Evolutionary conservation across 345 rosid species (phyloP).

Genomic region (Hibiscus syriacus): DNA sequence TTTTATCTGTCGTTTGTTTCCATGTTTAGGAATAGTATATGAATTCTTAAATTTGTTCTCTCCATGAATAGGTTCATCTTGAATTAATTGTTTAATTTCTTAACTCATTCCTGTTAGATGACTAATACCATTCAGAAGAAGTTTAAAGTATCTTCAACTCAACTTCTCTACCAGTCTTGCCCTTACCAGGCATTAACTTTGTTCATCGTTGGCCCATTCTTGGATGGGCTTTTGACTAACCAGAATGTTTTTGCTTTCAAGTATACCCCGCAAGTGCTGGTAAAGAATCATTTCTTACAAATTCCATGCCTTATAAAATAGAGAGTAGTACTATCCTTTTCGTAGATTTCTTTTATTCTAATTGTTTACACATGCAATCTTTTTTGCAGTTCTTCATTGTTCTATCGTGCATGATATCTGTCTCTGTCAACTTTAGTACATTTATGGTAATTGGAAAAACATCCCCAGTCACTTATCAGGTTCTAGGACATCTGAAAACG

Average conservation of each 20-base stretch:
- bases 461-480: slow-evolving; percentile 99
- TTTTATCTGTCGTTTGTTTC: background rate
- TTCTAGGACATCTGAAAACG: slow-evolving; percentile 97
- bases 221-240: slow-evolving; percentile 94
- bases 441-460: slow-evolving; percentile 98
- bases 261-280: slow-evolving; percentile 96
- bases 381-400: slow-evolving; percentile 96
- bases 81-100: slow-evolving; percentile 25
- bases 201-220: slow-evolving; percentile 84
- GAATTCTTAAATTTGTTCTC: background rate
- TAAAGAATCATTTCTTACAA: slow-evolving; percentile 27
- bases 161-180: slow-evolving; percentile 96
- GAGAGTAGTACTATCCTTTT: background rate
- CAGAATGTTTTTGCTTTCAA: slow-evolving; percentile 92
- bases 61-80: background rate
- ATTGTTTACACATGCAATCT: slow-evolving; percentile 11
- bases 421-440: slow-evolving; percentile 98
- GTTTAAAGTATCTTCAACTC: slow-evolving; percentile 98
- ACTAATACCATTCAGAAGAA: slow-evolving; percentile 99
- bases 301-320: background rate
- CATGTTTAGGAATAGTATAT: slow-evolving; percentile 13
- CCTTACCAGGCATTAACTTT: slow-evolving; percentile 95
- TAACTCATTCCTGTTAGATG: slow-evolving; percentile 67
- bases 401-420: slow-evolving; percentile 95
- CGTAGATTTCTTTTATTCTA: slow-evolving; percentile 7